Evolutionary conservation across 148 eudicot species (phyloP), one percentile per base, ranked within the genome.

Genomic region (Rhododendron ferrugineum): DNA sequence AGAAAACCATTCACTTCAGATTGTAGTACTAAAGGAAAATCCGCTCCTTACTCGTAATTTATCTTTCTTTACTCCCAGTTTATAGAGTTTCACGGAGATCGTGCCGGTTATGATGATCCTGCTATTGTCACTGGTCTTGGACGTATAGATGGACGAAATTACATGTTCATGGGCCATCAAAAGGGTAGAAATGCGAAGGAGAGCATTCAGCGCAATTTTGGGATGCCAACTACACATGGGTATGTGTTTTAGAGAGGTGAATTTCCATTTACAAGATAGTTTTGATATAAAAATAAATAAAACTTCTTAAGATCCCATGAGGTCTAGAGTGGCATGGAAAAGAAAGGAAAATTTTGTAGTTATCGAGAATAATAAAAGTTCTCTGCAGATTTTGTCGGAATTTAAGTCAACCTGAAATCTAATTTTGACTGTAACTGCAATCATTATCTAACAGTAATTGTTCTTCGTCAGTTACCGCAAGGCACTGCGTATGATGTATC

Each of bases 211-310:
- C 93, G 98, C 36, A 95, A 95, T 85, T 95, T 95, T 76, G 98
- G 95, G 89, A 95, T 95, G 98, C 96, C 98, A 91, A 95, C 98
- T 88, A 95, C 98, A 78, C 98, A 95, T 82, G 98, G 98, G 98
- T 95, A 89, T 78, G 92, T 87, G 74, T 81, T 87, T 84, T 84
- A 50, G 78, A 64, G 58, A 54, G 50, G 64, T 47, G 40, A 28
- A 80, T 66, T 44, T 15, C 14, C 20, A 18, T 20, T 11, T 50
- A 50, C 15, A 50, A 10, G 15, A 56, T 56, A 18, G 23, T 56
- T 56, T 56, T 56, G 23, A 20, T 18, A 11, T 5, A 56, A 18
- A 56, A 54, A 54, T 0, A 54, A 54, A 54, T 16, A 54, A 56
- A 56, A 5, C 74, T 37, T 23, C 49, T 22, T 62, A 82, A 20